Evolutionary conservation across 139 green algal genomes (phyloP).

Genomic region (Closterium sp.): DNA sequence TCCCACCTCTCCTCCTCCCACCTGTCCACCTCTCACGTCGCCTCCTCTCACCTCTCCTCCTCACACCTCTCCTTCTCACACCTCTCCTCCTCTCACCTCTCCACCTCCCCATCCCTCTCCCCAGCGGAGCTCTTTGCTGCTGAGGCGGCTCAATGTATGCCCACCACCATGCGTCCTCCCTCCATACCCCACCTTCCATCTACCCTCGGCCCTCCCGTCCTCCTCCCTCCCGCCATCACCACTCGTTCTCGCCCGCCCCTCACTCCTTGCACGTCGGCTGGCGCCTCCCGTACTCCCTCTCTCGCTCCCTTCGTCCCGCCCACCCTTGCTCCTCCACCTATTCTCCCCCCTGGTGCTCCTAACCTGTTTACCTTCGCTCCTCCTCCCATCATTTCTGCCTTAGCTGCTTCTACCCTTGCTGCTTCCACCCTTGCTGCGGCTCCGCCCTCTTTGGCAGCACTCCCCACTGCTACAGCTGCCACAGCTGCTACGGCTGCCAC

Average conservation of each 20-base stretch:
- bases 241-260: neutral
- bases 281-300: no score
- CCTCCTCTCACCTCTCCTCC: neutral
- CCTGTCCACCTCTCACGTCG: neutral
- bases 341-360: neutral
- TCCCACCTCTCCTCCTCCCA: neutral
- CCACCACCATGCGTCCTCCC: neutral
- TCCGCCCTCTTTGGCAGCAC: neutral
- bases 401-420: neutral
- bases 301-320: neutral
- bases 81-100: neutral
- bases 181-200: neutral
- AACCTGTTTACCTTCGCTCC: no score
- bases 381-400: no score
- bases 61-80: neutral
- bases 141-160: neutral
- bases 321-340: neutral
- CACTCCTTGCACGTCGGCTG: no score
- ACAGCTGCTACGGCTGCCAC: no score
- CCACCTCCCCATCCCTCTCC: neutral
- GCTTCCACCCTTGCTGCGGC: neutral
- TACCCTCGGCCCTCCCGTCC: no score
- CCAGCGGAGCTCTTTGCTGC: neutral
- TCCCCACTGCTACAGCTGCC: neutral
- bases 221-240: neutral